Base-by-base conservation (phyloP, 345 rosid species). In the Diplotaxis tenuifolia region DNA sequence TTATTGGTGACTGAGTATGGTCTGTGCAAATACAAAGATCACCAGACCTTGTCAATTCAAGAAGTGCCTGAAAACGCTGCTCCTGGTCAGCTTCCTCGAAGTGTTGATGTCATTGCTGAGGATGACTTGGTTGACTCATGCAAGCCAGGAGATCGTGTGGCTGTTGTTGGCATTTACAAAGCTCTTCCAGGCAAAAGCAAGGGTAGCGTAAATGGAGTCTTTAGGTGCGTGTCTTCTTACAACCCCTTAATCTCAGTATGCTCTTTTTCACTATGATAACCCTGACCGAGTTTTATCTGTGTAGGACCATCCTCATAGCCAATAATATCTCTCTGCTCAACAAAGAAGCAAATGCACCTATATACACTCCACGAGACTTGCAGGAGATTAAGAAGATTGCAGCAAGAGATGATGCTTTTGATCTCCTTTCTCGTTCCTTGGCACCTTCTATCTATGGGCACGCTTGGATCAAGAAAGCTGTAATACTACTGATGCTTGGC, bases 71-170 rank as follows among this genome's bases (percentile, higher is more conserved):
- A 95, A 78, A 95, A 92, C 75, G 84, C 99, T 79, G 98, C 99
- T 80, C 99, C 99, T 71, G 99, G 99, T 78, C 99, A 95, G 83
- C 96, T 95, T 79, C 99, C 99, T 55, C 87, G 99, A 52, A 90
- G 96, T 0, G 96, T 95, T 64, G 99, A 95, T 84, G 83, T 87
- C 70, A 88, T 95, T 72, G 92, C 88, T 70, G 99, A 95, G 86
- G 99, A 95, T 75, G 98, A 95, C 77, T 79, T 95, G 76, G 98
- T 95, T 78, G 99, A 95, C 78, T 86, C 91, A 50, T 95, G 99
- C 78, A 95, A 95, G 79, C 99, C 98, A 53, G 99, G 99, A 76
- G 99, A 95, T 79, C 91, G 99, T 53, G 99, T 95, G 68, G 87
- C 97, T 32, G 79, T 92, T 74, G 92, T 88, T 0, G 99, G 99